Evolutionary conservation across 306 rosid species (phyloP), one percentile per base, ranked within the genome.

Genomic region (Alnus rubra): DNA sequence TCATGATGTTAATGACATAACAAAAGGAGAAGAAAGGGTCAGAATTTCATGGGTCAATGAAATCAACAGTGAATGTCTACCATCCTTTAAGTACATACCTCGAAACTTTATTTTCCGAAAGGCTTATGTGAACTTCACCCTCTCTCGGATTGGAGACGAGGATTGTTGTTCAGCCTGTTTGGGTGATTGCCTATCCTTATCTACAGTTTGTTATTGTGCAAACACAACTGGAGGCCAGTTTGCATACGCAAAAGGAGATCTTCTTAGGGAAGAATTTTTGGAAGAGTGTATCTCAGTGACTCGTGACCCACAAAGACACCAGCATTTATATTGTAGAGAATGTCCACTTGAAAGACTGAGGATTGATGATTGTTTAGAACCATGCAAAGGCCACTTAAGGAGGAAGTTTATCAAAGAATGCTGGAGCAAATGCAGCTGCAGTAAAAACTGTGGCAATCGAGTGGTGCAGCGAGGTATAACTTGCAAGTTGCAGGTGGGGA

Each of bases 391-490:
- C 83, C 99, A 95, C 85, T 65, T 86, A 14, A 86, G 81, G 86
- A 88, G 91, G 82, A 88, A 86, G 54, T 89, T 93, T 84, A 88
- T 95, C 50, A 93, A 93, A 74, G 99, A 95, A 82, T 95, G 99
- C 81, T 95, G 99, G 99, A 81, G 87, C 73, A 95, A 90, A 84
- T 95, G 99, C 78, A 97, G 98, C 83, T 95, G 99, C 81, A 86
- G 69, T 71, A 90, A 80, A 74, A 88, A 86, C 31, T 95, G 99
- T 79, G 98, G 98, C 56, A 95, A 95, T 90, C 86, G 99, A 75
- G 87, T 93, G 80, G 96, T 95, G 78, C 99, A 95, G 84, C 93
- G 88, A 77, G 98, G 99, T 85, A 87, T 93, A 82, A 85, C 90
- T 74, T 84, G 81, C 88, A 95, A 87, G 60, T 85, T 95, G 91